A percentile compares a stretch with the other conserved stretches of the same genome.
phyloP scores from a whole-genome alignment of 2,329 filamentous ascomycete species.

The Xylariomycetidae sp. region DNA sequence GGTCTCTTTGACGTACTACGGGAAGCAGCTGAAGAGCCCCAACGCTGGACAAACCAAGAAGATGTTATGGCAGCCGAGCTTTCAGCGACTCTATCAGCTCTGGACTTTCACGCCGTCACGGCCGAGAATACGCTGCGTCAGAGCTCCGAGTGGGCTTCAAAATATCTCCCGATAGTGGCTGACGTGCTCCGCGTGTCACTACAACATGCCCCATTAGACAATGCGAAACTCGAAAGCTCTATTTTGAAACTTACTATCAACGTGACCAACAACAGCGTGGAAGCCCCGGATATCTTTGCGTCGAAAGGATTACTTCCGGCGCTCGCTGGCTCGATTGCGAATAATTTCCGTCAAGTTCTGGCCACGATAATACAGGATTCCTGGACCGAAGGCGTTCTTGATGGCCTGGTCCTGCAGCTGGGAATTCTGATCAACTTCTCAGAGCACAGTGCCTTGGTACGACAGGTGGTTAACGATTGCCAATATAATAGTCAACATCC shows the following conservation, averaged over 20 bases:
- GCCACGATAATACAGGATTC: conserved; percentile 43
- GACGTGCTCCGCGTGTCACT: conserved; percentile 40
- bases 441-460: conserved; percentile 66
- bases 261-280: conserved; percentile 74
- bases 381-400: conserved; percentile 50
- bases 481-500: conserved; percentile 34
- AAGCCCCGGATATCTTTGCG: conserved; percentile 65
- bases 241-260: conserved; percentile 74
- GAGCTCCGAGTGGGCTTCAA: conserved; percentile 40
- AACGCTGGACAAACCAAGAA: conserved; percentile 33
- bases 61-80: conserved; percentile 31
- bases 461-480: conserved; percentile 41
- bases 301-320: conserved; percentile 49
- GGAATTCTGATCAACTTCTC: conserved; percentile 85
- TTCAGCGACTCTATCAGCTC: conserved; percentile 40
- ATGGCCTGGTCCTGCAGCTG: conserved; percentile 71
- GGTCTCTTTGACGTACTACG: conserved; percentile 43
- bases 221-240: conserved; percentile 39
- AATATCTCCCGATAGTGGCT: conserved; percentile 48
- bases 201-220: conserved; percentile 27
- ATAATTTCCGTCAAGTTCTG: conserved; percentile 44
- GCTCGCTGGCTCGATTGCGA: conserved; percentile 46
- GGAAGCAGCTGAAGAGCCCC: conserved; percentile 25
- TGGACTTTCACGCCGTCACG: conserved; percentile 51
- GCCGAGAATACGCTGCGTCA: conserved; percentile 37